A percentile compares a stretch with the other conserved stretches of the same genome.
Conservation (phyloP, 305 asterid species). For the Solanum aculeatissimum region DNA sequence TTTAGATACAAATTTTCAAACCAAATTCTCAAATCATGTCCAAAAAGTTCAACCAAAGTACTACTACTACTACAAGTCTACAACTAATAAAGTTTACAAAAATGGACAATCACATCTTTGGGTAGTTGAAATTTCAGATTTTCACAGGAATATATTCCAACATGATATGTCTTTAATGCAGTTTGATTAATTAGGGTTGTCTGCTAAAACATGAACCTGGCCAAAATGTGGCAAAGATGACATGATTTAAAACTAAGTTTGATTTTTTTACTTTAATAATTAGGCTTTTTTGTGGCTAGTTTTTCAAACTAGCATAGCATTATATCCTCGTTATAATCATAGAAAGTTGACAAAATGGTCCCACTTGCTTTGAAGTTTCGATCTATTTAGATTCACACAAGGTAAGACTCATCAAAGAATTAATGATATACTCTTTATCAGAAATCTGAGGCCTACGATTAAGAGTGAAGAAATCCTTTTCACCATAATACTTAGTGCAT, state of each 20-base stretch:
- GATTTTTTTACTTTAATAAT: not conserved
- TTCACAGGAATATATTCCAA: not conserved
- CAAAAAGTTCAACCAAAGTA: not conserved
- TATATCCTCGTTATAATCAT: not conserved
- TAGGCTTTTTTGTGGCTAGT: not conserved
- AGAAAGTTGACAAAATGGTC: not conserved
- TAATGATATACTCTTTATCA: not conserved
- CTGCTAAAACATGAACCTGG: not conserved
- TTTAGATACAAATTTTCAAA: not conserved
- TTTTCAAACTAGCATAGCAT: not conserved
- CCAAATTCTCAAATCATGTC: not conserved
- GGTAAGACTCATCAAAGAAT: not conserved
- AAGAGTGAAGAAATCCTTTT: accelerated
- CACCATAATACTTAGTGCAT: not conserved
- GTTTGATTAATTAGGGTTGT: not conserved
- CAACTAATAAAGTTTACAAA: not conserved
- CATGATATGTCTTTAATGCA: not conserved
- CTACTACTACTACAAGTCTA: not conserved
- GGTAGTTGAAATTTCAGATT: slow-evolving; percentile 1
- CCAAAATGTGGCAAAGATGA: slow-evolving; percentile 5
- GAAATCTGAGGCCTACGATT: not conserved
- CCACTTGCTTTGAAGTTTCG: not conserved
- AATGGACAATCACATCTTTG: slow-evolving; percentile 1
- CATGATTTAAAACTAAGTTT: not conserved
- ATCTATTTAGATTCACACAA: not conserved